Percentiles rank a stretch among this genome's conserved stretches.
Evolutionary conservation across 345 rosid genomes (phyloP).

Genomic region (Salix koriyanagi): DNA sequence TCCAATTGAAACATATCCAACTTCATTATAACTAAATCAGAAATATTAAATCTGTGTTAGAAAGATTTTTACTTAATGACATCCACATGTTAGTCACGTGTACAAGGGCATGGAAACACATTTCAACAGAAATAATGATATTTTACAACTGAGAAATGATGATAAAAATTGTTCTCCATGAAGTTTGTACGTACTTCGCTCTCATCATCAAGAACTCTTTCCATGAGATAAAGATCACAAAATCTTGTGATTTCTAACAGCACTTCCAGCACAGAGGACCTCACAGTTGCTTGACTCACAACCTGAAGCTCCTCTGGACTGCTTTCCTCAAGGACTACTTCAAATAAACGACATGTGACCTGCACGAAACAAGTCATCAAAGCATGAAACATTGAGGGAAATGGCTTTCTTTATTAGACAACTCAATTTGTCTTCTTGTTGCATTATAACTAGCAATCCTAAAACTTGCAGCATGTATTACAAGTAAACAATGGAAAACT

Average conservation of each 20-base stretch:
- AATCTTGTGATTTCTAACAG: conserved; percentile 83
- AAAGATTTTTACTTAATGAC: neutral
- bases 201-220: conserved; percentile 90
- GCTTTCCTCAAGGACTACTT: conserved; percentile 84
- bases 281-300: conserved; percentile 68
- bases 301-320: conserved; percentile 89
- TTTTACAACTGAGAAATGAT: conserved; percentile 1
- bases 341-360: conserved; percentile 93
- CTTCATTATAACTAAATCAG: neutral
- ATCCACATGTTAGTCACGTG: neutral
- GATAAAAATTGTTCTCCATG: neutral
- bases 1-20: neutral
- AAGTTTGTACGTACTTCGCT: conserved; percentile 61
- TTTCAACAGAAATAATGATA: neutral
- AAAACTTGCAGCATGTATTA: neutral
- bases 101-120: neutral
- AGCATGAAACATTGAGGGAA: neutral
- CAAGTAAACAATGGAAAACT: neutral
- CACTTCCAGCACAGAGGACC: conserved; percentile 85
- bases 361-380: conserved; percentile 25
- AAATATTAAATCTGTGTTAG: neutral
- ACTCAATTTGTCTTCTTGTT: neutral
- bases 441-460: neutral
- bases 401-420: conserved; percentile 6
- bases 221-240: conserved; percentile 98